Conservation (phyloP, 176 grass and related monocot genomes). For the Cymbopogon citratus region DNA sequence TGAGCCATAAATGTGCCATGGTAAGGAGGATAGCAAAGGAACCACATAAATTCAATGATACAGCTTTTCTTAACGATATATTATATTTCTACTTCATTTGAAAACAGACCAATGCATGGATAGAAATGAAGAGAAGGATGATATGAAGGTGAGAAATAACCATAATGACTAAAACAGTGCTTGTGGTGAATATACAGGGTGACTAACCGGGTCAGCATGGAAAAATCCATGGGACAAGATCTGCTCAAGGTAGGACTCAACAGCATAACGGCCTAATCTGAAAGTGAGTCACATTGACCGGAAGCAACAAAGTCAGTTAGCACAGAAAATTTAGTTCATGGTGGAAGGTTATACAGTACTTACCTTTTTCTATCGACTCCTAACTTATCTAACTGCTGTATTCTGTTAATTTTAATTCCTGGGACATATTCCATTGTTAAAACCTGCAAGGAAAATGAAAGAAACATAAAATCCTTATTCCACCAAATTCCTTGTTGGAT, state of each 20-base stretch:
- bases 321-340: slow-evolving; percentile 14
- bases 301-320: slow-evolving; percentile 27
- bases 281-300: slow-evolving; percentile 16
- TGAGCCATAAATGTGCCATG: not conserved
- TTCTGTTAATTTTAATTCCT: slow-evolving; percentile 99
- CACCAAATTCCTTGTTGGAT: slow-evolving; percentile 17
- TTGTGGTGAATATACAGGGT: not conserved
- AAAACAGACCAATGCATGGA: slow-evolving; percentile 6
- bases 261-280: slow-evolving; percentile 92
- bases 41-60: slow-evolving; percentile 16
- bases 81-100: slow-evolving; percentile 3
- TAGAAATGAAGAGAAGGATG: not conserved
- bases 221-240: slow-evolving; percentile 98
- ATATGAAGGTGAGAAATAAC: not conserved
- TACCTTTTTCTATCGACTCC: slow-evolving; percentile 96
- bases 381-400: slow-evolving; percentile 94
- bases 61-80: not conserved
- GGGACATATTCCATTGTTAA: slow-evolving; percentile 99
- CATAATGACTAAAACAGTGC: not conserved
- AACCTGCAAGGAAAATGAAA: slow-evolving; percentile 50
- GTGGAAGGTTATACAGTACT: not conserved
- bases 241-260: slow-evolving; percentile 97
- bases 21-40: not conserved
- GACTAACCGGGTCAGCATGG: slow-evolving; percentile 93
- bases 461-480: not conserved